Evolutionary conservation across 179 eudicot species (phyloP).

Genomic region (Sideroxylon spinosum): DNA sequence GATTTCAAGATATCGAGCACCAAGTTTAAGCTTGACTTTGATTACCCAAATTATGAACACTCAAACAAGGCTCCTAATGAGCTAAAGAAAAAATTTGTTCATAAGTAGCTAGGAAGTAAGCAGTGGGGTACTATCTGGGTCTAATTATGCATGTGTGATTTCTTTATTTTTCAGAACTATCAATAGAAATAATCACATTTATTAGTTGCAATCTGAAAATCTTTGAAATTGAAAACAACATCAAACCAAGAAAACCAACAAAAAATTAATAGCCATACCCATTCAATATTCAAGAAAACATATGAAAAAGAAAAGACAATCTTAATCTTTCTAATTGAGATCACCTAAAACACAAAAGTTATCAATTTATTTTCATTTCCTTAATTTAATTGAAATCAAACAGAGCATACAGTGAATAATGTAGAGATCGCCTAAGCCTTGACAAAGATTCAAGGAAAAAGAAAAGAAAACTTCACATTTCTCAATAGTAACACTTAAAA

Average conservation of each 20-base stretch:
- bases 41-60: not conserved
- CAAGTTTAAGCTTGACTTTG: not conserved
- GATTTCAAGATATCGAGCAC: not conserved
- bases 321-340: too few relatives aligned
- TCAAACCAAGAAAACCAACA: not conserved
- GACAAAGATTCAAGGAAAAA: too few relatives aligned
- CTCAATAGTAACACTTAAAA: not conserved
- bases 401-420: not conserved
- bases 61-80: not conserved
- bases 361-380: not conserved
- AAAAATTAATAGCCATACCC: not conserved
- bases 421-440: not conserved
- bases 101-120: not conserved
- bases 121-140: too few relatives aligned
- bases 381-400: not conserved
- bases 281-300: not conserved
- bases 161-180: too few relatives aligned
- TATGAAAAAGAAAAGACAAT: not conserved
- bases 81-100: not conserved
- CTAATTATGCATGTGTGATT: too few relatives aligned
- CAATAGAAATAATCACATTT: too few relatives aligned
- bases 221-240: slow-evolving; percentile 21
- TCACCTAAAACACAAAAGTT: not conserved
- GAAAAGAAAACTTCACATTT: not conserved
- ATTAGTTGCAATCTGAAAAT: not conserved